Base-by-base conservation (phyloP, 768 basidiomycete genomes). In the Lactifluus hygrophoroides region DNA sequence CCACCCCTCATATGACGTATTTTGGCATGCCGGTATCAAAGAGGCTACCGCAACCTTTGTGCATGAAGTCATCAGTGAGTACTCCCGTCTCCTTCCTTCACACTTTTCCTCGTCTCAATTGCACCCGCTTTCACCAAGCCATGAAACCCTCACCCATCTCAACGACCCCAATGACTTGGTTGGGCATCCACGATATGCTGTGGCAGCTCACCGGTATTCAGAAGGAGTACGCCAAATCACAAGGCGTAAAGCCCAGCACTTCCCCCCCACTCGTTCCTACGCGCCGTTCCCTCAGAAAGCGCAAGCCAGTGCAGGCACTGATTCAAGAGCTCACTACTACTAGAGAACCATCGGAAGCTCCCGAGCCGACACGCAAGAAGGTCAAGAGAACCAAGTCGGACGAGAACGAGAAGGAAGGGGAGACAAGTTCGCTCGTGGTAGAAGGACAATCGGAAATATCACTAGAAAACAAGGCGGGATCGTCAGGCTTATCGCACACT, bases 121-220 rank as follows among this genome's bases (percentile, higher is more conserved):
- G 23, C 43, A 3, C n/a, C 35, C 38, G 16, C 19, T 43, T 49
- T 52, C 53, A 46, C 14, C 34, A 61, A n/a, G 59, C 51, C 1
- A 56, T 48, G 54, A 34, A 56, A 4, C 44, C 49, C 34, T 53
- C 54, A 5, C 56, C 56, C 45, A 62, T 64, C 45, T 54, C 56
- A 35, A 62, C 63, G 30, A 40, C 48, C 38, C 63, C 63, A 3
- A 50, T 53, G 52, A 57, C 61, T 21, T 64, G 63, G 63, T 19
- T 64, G 14, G 63, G 63, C 16, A 34, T 56, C 11, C 49, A 54
- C 8, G 63, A 64, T 32, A 64, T 64, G 56, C 38, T 64, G 23
- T 64, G 63, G 63, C 60, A 64, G 50, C 56, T 62, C 11, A 62
- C 61, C 2, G 61, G 61, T 25, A 49, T 64, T 1, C 60, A 64